Base-by-base conservation (phyloP, 768 basidiomycete species). In the Xanthoconium purpureum region DNA sequence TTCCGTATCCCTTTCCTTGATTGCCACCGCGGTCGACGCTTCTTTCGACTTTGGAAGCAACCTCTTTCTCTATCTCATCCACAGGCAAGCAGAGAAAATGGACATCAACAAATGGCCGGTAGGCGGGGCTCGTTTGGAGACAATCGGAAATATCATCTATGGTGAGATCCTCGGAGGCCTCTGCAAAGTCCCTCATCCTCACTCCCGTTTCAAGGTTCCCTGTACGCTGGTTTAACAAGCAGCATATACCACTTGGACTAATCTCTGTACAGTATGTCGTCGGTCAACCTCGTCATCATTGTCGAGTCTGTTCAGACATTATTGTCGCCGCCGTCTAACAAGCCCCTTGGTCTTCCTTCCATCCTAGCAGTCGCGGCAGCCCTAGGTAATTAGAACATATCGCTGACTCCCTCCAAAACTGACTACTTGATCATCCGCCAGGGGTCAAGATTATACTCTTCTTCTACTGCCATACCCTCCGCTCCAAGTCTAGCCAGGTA, bases 91-190 rank as follows among this genome's bases (percentile, higher is more conserved):
- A 1, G 73, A 65, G 12, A 78, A 63, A 35, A 79, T 96, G 58
- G 94, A 97, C 65, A 62, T 76, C 42, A 91, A 88, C 71, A 89
- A 89, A 62, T 98, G 93, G 94, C 94, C 95, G 30, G 88, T 93
- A 5, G 88, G 94, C 47, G 94, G 94, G 37, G 84, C 89, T n/a
- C 81, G 93, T 46, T 79, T 97, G 44, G 90, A 94, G 69, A 94
- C 90, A 5, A 91, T 93, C 52, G 91, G 91, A 13, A 94, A 95
- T 63, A 85, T 94, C 56, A 75, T 91, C 52, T 96, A 94, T 63
- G 93, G 91, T 84, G 44, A 58, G 59, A 59, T 38, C 12, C 47
- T 55, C 50, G 24, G 24, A 28, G 3, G 6, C 35, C 14, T 40
- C 46, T 29, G 30, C 28, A 28, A 14, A 9, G 20, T 24, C 45